phyloP scores from a whole-genome alignment of 1,284 basidiomycete genomes.

The Ustilago shanxiensis region DNA sequence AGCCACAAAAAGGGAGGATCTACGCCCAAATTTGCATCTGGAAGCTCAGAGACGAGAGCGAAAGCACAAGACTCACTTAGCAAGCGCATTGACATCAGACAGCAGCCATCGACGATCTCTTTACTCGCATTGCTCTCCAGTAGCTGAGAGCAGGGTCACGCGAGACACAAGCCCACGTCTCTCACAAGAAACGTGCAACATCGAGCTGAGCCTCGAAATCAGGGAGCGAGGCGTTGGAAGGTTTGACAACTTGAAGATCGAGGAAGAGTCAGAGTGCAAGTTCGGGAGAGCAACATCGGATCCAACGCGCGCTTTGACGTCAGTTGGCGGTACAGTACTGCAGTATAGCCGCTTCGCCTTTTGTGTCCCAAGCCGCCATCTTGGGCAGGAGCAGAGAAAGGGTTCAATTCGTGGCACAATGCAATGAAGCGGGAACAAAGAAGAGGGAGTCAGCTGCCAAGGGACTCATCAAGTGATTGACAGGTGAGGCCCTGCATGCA shows the following conservation, averaged over 20 bases:
- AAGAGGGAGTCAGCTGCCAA: slow-evolving; percentile 18
- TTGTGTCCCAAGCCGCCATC: background rate
- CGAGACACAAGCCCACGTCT: background rate
- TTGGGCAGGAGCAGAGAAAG: slow-evolving; percentile 1
- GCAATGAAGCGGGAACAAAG: background rate
- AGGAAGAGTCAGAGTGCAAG: background rate
- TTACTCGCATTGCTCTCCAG: no score
- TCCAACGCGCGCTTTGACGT: slow-evolving; percentile 27
- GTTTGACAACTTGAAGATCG: background rate
- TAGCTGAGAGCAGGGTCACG: background rate
- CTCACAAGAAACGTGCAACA: background rate
- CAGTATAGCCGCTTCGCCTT: background rate
- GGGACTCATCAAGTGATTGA: slow-evolving; percentile 21
- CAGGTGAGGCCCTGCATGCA: slow-evolving; percentile 19
- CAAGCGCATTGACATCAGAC: slow-evolving; percentile 30
- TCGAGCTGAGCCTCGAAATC: no score
- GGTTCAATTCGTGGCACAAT: background rate
- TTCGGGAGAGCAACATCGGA: slow-evolving; percentile 1
- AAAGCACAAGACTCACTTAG: background rate
- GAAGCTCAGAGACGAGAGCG: background rate
- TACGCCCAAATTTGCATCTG: background rate
- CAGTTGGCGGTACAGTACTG: slow-evolving; percentile 6
- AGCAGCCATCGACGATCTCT: slow-evolving; percentile 16
- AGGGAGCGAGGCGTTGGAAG: background rate
- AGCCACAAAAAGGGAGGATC: background rate